Base-by-base conservation (phyloP, 257 asterid species). In the Salvia hispanica region DNA sequence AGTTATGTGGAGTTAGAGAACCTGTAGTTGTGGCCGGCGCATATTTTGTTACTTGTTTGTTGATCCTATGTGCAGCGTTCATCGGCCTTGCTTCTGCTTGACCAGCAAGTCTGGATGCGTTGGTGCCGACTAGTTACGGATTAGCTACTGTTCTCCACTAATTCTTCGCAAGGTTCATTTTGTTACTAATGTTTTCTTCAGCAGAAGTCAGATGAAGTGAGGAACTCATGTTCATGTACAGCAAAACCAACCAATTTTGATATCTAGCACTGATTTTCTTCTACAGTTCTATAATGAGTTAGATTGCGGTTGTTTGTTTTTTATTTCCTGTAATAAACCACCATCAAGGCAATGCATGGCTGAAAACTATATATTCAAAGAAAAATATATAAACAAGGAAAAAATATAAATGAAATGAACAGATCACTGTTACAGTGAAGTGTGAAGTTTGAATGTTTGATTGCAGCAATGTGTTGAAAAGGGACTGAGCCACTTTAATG, bases 71-170 rank as follows among this genome's bases (percentile, higher is more conserved):
- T 40, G 95, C 88, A 3, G 91, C 93, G 10, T 91, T 85, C 42
- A 72, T 82, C 2, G 97, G 94, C 64, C 90, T 91, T 43, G 67
- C 81, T 68, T 85, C 91, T 58, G 97, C 79, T 40, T 91, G 84
- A 82, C n/a, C 56, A 45, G 34, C 11, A 46, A 14, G 16, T 10
- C 2, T 16, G 4, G 37, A 15, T 64, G 31, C 31, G 31, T 25
- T 25, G 7, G 0, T 13, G 33, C 33, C 0, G 18, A 46, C 57
- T 42, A 34, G 14, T 25, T 67, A 18, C 13, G 56, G 16, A 14
- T 59, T 50, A 54, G 34, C 3, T 3, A 16, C 13, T 3, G 8
- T 46, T 14, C 51, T 3, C 2, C 8, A 3, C 2, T 64, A 28
- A 9, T 36, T 65, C 60, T 39, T 37, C 62, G 5, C 7, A 12